These are phyloP conservation scores for Cyclotella choctawhatcheeana DNA, from an alignment of 108 stramenopile species.

Conservation along the genomic window DNA sequence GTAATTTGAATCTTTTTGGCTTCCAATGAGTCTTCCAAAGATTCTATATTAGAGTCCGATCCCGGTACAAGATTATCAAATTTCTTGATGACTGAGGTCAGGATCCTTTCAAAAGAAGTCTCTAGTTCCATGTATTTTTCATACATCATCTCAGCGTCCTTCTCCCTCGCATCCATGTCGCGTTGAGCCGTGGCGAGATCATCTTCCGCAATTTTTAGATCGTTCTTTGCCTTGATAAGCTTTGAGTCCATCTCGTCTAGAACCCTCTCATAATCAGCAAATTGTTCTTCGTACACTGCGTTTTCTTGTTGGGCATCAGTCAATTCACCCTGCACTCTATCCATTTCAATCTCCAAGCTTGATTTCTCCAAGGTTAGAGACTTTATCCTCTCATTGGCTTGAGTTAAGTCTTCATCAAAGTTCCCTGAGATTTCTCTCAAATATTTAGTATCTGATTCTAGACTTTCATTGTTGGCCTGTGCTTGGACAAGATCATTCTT, in stretches of 20 bases:
- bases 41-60: neutral
- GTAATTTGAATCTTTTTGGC: constrained; percentile 12
- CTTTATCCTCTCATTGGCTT: constrained; percentile 8
- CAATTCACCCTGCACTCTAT: constrained; percentile 5
- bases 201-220: neutral
- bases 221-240: neutral
- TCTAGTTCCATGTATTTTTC: constrained; percentile 1
- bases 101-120: neutral
- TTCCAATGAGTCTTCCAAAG: constrained; percentile 9
- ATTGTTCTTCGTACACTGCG: neutral
- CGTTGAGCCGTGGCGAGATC: neutral
- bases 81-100: neutral
- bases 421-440: neutral
- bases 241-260: constrained; percentile 15
- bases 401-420: neutral
- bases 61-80: constrained; percentile 18
- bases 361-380: constrained; percentile 12
- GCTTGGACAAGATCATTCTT: constrained; percentile 24
- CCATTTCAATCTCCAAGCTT: constrained; percentile 19
- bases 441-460: neutral
- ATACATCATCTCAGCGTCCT: constrained; percentile 1
- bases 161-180: neutral
- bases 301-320: neutral
- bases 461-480: neutral
- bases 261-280: constrained; percentile 1